Evolutionary conservation across 192 early-diverging fungal species (phyloP), one percentile per base, ranked within the genome.

Genomic region (Coemansia sp.): DNA sequence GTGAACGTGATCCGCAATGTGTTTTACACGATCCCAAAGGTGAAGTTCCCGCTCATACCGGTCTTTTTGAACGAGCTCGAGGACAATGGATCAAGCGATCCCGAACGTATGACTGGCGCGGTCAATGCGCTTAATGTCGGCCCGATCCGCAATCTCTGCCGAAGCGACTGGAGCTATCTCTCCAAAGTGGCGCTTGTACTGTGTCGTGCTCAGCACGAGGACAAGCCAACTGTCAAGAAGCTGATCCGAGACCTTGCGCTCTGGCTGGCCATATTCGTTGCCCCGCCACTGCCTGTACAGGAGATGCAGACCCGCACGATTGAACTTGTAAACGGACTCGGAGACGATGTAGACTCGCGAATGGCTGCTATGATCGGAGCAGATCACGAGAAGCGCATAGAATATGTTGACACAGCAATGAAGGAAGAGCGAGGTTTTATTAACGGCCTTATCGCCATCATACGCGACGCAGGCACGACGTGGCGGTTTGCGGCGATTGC

Each of bases 401-500:
- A 70, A 41, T 25, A 55, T 11, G 67, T 65, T 29, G 29, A 49
- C 11, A 60, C 63, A 49, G 66, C 79, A 11, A 59, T 36, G 48
- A 22, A 62, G 32, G 79, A 75, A 53, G 58, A 76, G 19, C 7
- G 64, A 11, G 52, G 46, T 52, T 66, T 81, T 2, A 35, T 76
- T 23, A 52, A 59, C 54, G 71, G 81, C 13, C 81, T 95, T 62
- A 77, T 90, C 15, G 83, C 78, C 15, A 68, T 92, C 38, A 65
- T 89, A 23, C 78, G 86, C 42, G 81, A 86, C 45, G 75, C 84
- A 2, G 81, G 81, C 9, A 72, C 92, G 0, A 94, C 93, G 34
- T 93, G 94, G 93, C 86, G 92, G 13, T 93, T 92, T 79, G 84
- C 86, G 0, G 84, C 87, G 3, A 92, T 95, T 86, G 84, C 89